Base-by-base conservation (phyloP, 306 rosid species). In the Trifolium fragiferum region DNA sequence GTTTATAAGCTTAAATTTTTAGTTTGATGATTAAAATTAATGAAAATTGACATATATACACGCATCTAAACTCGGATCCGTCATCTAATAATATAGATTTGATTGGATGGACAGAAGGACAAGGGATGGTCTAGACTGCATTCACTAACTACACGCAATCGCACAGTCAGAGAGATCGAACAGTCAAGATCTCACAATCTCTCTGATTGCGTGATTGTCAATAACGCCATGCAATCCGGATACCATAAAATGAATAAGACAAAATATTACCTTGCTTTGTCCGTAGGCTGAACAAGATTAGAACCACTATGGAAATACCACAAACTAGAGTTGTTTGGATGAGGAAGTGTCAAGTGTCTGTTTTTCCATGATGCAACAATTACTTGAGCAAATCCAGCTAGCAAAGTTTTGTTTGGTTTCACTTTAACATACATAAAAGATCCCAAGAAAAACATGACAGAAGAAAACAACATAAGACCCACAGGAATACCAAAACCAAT, bases 401-500 rank as follows among this genome's bases (percentile, higher is more conserved):
- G 75, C 79, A 89, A 57, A 49, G 81, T 91, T 71, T 76, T 89
- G 64, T 91, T 79, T 47, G 92, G 78, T 79, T 81, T 81, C 6
- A 62, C 53, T 76, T 76, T 84, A 44, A 85, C 62, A 65, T 88
- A 91, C 15, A 83, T 38, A 7, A 58, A 66, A 77, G 90, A 84
- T 14, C 98, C 98, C 84, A 84, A 68, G 37, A 91, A 82, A 69
- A 88, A 91, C 81, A 85, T 81, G 33, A 75, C 4, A 11, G 84
- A 44, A 38, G 97, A 85, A 33, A 93, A 68, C 13, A 77, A 10
- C 98, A 89, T 87, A 19, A 91, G 83, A 51, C 87, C 97, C 9
- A 83, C 86, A 15, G 94, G 83, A 51, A 93, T 85, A 35, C 88
- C 92, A 70, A 86, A 89, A 32, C 97, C 97, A 41, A 87, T 75